phyloP scores from a whole-genome alignment of 1,139 yeast genomes.

The Hemisphaericaspora lyxosophila region DNA sequence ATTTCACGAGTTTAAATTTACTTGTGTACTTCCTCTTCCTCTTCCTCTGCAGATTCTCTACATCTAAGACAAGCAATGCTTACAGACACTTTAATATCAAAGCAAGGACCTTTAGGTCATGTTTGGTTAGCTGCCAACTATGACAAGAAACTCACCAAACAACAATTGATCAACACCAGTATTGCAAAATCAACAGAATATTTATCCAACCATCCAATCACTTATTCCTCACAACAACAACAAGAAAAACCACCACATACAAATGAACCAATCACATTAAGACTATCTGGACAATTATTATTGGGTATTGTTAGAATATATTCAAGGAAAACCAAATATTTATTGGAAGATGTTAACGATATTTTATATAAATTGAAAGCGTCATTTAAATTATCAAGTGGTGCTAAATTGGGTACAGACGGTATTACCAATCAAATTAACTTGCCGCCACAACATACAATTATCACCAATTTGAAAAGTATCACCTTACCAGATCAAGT shows the following conservation, averaged over 20 bases:
- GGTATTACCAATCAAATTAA: conserved; percentile 29
- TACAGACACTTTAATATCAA: conserved; percentile 34
- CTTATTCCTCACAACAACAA: conserved; percentile 7
- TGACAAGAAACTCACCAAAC: conserved; percentile 76
- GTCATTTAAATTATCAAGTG: conserved; percentile 55
- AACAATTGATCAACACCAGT: conserved; percentile 71
- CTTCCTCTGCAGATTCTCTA: no score
- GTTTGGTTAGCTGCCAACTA: conserved; percentile 94
- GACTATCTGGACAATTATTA: conserved; percentile 84
- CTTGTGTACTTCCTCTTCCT: no score
- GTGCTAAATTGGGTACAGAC: conserved; percentile 32
- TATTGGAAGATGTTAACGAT: conserved; percentile 82
- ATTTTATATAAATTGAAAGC: conserved; percentile 72
- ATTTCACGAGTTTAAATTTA: no score
- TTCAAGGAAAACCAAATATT: conserved; percentile 79
- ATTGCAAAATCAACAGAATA: conserved; percentile 54
- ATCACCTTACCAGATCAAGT: conserved; percentile 74
- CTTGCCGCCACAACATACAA: conserved; percentile 50
- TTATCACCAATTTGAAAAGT: conserved; percentile 53
- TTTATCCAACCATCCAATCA: conserved; percentile 11
- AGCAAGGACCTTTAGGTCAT: conserved; percentile 82
- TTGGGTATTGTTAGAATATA: conserved; percentile 89
- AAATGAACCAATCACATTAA: conserved; percentile 56
- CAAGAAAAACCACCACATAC: conserved; percentile 18
- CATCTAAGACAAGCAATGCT: no score